Evolutionary conservation across 768 basidiomycete species (phyloP), one percentile per base, ranked within the genome.

Genomic region (Serendipita sp.): DNA sequence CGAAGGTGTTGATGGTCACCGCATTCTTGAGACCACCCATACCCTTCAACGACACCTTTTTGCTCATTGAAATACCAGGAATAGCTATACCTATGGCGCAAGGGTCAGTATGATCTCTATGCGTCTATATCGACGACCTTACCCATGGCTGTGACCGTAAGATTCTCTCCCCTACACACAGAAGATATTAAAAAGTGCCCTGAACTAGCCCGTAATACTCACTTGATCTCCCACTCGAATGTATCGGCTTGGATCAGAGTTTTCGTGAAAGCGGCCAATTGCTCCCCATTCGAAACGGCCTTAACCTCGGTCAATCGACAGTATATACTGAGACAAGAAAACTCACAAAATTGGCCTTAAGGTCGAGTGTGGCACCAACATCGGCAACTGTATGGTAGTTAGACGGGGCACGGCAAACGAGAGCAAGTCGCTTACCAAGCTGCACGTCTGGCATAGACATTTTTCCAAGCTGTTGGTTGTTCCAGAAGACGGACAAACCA

Each of bases 1-100:
- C 84, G 68, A 88, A 88, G 2, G 81, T 78, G 29, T 83, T 73
- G 65, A 88, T 85, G 29, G 71, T 73, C 18, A 88, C 85, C 11
- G 82, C 83, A 45, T 76, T 76, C 72, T 83, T 77, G 43, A 88
- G 73, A 27, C 82, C 81, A 70, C 87, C 84, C 75, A 88, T 83
- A 11, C 86, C 87, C 67, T 83, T 83, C 44, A 88, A 73, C 3
- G 80, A 79, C 8, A 88, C 81, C 4, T 71, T 74, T 74, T 86
- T 85, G 44, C 77, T 69, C 46, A 86, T 76, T 2, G 74, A 72
- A 64, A 88, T 80, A 0, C 79, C 81, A 36, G 80, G 66, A 34
- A 87, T 81, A 23, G 75, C 73, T 66, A 87, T 82, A 29, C 84
- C 84, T 40, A 40, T 6, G 40, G 40, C 40, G 40, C 40, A 40